Base-by-base conservation (phyloP, 2,329 filamentous ascomycete genomes). In the Simplicillium aogashimaense region DNA sequence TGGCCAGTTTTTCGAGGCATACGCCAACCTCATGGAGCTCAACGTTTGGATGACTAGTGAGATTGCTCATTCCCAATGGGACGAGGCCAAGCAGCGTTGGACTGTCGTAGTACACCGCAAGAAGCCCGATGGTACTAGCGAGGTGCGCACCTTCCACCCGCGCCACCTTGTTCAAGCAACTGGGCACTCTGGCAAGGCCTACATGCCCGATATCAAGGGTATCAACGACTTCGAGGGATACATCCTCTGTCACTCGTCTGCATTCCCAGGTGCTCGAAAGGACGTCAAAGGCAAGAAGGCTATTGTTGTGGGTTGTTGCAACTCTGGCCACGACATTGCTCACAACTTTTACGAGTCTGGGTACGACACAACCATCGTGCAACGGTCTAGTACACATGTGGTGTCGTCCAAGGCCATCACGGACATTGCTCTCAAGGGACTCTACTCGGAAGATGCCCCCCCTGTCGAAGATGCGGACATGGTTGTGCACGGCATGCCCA, bases 331-430 rank as follows among this genome's bases (percentile, higher is more conserved):
- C 48, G 81, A 85, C 46, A 84, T 84, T 41, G 74, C 77, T 1
- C 79, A 83, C 42, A 77, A 84, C 45, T 83, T 71, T 49, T 67
- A 73, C 29, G 78, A 83, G 48, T 75, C 77, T 37, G 82, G 81
- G 0, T 79, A 78, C 45, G 64, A 75, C 3, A 73, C 84, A 2
- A 86, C 81, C 0, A 79, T 86, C 56, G 69, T 86, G 0, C 83
- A 86, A 57, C 71, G 82, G 3, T 77, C 73, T 1, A 74, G 70
- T 7, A 85, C 83, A 0, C 75, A 72, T 40, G 78, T 86, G 3
- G 64, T 83, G 0, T 73, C 76, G 0, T 76, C 73, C 7, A 57
- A 68, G 11, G 63, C 70, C 2, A 66, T 76, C 6, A 60, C 66
- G 2, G 64, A 76, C 0, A 67, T 80, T 16, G 59, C 65, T 2